Conservation (phyloP, 2,329 filamentous ascomycete species). For the Torrubiellomyces zombiae region DNA sequence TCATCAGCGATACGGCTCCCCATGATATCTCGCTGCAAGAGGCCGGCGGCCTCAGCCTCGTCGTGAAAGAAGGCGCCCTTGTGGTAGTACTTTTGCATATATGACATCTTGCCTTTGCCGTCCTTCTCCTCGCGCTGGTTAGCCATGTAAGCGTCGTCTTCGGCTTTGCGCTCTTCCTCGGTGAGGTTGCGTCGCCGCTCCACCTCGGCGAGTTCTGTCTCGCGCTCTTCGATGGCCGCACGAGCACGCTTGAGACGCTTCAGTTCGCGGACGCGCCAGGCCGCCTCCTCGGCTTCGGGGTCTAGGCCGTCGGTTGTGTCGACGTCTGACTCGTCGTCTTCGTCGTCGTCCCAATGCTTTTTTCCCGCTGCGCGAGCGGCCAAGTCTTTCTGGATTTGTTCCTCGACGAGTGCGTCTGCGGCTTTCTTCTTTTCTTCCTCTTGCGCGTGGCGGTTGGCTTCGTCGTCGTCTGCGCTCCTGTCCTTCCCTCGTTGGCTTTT, state of each 20-base stretch:
- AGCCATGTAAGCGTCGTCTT: conserved; percentile 65
- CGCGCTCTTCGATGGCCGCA: conserved; percentile 65
- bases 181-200: conserved; percentile 79
- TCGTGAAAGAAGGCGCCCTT: conserved; percentile 92
- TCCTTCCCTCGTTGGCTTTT: conserved; percentile 32
- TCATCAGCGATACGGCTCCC: conserved; percentile 72
- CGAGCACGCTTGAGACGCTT: conserved; percentile 77
- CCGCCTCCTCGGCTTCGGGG: conserved; percentile 73
- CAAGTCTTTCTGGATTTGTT: conserved; percentile 70
- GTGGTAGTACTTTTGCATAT: conserved; percentile 94
- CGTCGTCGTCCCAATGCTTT: conserved; percentile 77
- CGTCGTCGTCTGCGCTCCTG: conserved; percentile 13
- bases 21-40: conserved; percentile 73
- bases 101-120: conserved; percentile 63
- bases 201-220: conserved; percentile 75
- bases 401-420: conserved; percentile 67
- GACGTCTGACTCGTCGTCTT: conserved; percentile 53
- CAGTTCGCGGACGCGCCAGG: conserved; percentile 88
- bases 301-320: conserved; percentile 82
- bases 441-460: conserved; percentile 24
- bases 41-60: conserved; percentile 55
- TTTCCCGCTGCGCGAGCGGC: conserved; percentile 59
- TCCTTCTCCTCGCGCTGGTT: conserved; percentile 69
- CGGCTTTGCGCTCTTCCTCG: conserved; percentile 66
- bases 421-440: conserved; percentile 51